Percentiles rank a stretch among this genome's conserved stretches.
Conservation (phyloP, 106 monocot genomes). For the Alisma plantagoaquatica region DNA sequence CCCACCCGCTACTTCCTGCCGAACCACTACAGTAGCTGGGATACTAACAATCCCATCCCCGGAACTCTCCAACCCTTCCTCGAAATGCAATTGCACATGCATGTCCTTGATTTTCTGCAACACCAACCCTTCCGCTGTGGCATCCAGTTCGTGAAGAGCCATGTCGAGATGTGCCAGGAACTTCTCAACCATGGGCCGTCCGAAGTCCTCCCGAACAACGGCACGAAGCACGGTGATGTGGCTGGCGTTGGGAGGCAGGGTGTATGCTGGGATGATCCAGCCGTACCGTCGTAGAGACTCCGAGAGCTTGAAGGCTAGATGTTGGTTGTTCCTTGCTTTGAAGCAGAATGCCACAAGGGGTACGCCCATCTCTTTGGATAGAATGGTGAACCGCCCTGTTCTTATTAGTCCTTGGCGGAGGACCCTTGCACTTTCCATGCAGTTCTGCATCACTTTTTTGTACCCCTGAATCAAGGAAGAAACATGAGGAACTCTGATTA, state of each 20-base stretch:
- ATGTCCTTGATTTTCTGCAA: no score
- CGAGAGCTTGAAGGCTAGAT: constrained; percentile 17
- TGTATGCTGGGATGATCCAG: constrained; percentile 44
- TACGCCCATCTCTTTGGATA: constrained; percentile 38
- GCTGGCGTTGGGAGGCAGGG: constrained; percentile 26
- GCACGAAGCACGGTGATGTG: constrained; percentile 34
- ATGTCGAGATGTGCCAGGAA: constrained; percentile 24
- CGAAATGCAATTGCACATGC: constrained; percentile 17
- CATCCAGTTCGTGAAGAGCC: constrained; percentile 22
- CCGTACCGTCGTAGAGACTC: no score
- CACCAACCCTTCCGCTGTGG: neutral
- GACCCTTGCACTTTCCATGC: constrained; percentile 30
- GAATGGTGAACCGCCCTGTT: constrained; percentile 21
- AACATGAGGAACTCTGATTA: neutral
- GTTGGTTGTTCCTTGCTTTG: constrained; percentile 8
- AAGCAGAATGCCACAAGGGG: constrained; percentile 43
- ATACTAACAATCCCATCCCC: neutral
- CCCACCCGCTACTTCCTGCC: constrained; percentile 11
- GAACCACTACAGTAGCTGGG: constrained; percentile 13
- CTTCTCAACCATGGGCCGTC: constrained; percentile 21
- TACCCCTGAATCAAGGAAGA: constrained; percentile 18
- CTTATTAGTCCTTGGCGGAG: constrained; percentile 23
- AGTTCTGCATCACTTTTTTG: constrained; percentile 32
- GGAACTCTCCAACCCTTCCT: constrained; percentile 16
- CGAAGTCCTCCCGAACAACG: constrained; percentile 37